Percentiles rank a stretch among this genome's conserved stretches.
These are phyloP conservation scores for Triticum urartu DNA, from an alignment of 176 grass and related monocot species.

Conservation along the genomic window DNA sequence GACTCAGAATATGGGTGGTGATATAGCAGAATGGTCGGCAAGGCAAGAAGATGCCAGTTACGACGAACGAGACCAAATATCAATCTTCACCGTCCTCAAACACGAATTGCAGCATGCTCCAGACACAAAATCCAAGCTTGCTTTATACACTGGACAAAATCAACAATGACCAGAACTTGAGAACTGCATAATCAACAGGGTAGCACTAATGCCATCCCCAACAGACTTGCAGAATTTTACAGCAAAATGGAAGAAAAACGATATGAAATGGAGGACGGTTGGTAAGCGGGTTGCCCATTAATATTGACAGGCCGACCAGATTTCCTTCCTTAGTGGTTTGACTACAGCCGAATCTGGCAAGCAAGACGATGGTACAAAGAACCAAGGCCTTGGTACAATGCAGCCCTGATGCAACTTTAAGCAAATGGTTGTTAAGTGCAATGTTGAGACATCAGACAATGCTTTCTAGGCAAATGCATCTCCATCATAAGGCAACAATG, in stretches of 20 bases:
- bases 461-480: conserved; percentile 87
- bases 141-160: not conserved
- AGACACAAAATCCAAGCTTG: not conserved
- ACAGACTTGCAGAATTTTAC: not conserved
- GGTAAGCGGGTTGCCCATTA: conserved; percentile 37
- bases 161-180: not conserved
- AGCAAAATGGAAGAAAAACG: not conserved
- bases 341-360: conserved; percentile 9
- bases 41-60: conserved; percentile 75
- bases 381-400: conserved; percentile 44
- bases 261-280: conserved; percentile 6
- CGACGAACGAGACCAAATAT: conserved; percentile 90
- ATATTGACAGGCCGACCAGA: conserved; percentile 38
- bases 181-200: no score
- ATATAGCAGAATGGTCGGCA: conserved; percentile 61
- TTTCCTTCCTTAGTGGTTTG: conserved; percentile 15
- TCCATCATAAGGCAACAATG: conserved; percentile 55
- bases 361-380: conserved; percentile 27
- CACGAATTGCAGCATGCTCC: not conserved
- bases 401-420: not conserved
- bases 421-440: no score
- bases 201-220: not conserved
- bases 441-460: conserved; percentile 53
- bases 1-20: conserved; percentile 75
- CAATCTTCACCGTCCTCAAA: conserved; percentile 47